Evolutionary conservation across 2,329 filamentous ascomycete genomes (phyloP).

Genomic region (Sphaerulina populicola): DNA sequence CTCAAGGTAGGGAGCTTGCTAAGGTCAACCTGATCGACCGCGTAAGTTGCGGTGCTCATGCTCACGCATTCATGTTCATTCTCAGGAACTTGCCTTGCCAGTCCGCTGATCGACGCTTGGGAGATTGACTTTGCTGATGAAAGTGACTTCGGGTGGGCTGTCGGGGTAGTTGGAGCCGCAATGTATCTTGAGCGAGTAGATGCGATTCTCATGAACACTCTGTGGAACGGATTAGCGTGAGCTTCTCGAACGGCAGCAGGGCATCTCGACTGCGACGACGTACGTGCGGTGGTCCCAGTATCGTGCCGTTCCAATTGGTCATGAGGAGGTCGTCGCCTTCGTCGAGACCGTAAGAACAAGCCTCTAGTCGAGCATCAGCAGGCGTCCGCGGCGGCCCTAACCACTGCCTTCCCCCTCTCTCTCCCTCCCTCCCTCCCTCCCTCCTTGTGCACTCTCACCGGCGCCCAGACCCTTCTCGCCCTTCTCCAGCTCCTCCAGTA

Average conservation of each 20-base stretch:
- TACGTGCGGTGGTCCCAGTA: conserved; percentile 92
- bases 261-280: conserved; percentile 31
- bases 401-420: no score
- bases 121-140: conserved; percentile 92
- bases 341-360: conserved; percentile 91
- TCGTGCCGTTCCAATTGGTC: conserved; percentile 98
- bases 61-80: background rate
- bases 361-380: conserved; percentile 51
- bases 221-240: conserved; percentile 32
- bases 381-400: background rate
- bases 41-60: background rate
- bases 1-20: conserved; percentile 74
- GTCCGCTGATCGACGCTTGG: conserved; percentile 77
- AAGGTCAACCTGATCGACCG: conserved; percentile 62
- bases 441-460: conserved; percentile 42
- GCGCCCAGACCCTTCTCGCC: conserved; percentile 95
- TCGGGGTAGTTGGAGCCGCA: conserved; percentile 87
- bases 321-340: conserved; percentile 92
- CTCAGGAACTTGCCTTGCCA: conserved; percentile 52
- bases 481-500: conserved; percentile 96
- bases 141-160: conserved; percentile 78
- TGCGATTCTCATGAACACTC: conserved; percentile 96
- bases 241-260: background rate
- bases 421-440: no score
- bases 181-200: conserved; percentile 96